Base-by-base conservation (phyloP, 805 yeast species). In the Metschnikowia shivogae region DNA sequence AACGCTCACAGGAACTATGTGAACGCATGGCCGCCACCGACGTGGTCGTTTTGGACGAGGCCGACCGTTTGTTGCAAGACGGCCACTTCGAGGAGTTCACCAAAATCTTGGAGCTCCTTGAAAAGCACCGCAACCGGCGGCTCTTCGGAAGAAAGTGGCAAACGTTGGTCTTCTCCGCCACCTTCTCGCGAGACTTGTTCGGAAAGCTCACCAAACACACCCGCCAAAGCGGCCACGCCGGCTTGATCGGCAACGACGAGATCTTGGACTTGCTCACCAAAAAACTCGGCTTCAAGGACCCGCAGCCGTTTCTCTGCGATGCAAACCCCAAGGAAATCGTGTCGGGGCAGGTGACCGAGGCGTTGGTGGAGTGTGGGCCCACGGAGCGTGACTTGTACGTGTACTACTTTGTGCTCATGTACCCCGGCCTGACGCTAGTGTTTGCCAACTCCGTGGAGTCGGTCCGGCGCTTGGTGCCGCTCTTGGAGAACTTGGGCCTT, bases 401-500 rank as follows among this genome's bases (percentile, higher is more conserved):
- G 14, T 93, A 93, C 67, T 93, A 93, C 64, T 92, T 93, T 65
- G 60, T 89, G 27, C 67, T 86, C 48, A 77, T 86, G 73, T 93
- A 86, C 59, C 92, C 96, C 1, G 98, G 97, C 2, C 76, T 88
- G 14, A 86, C 97, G 0, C 73, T 93, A 41, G 92, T 92, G 4
- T 93, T 93, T 62, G 90, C 96, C 52, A 93, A 93, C 65, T 82
- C 95, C n/a, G 90, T 93, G 57, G 97, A 92, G 57, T 82, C 96
- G 0, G 98, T 92, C 39, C 89, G 89, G 62, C 80, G 97, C 52
- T 63, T 93, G 29, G 84, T 81, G 9, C 92, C 92, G 6, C 76
- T 84, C 48, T 72, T 93, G 48, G 83, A 76, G 51, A 81, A 82
- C 60, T 72, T 93, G 42, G 77, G 78, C 10, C 71, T 92, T 29